These are phyloP conservation scores for Fraxinus cuspidata DNA, from an alignment of 257 asterid genomes.

Conservation along the genomic window DNA sequence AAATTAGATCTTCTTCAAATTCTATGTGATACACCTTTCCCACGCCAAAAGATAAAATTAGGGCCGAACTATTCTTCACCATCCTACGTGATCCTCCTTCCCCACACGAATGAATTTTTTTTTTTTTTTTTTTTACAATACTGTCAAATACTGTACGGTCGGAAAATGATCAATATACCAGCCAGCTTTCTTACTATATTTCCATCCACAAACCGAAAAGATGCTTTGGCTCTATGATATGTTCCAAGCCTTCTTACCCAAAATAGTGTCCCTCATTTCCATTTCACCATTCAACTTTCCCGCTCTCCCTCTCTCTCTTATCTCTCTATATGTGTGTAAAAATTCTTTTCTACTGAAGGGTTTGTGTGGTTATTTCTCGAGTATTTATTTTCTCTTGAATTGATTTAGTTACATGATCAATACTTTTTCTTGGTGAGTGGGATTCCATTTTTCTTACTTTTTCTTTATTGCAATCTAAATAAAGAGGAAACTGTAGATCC, in stretches of 20 bases:
- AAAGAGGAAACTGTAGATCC: constrained; percentile 26
- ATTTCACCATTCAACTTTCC: constrained; percentile 31
- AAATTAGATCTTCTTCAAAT: too few species aligned
- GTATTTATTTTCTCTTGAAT: not conserved
- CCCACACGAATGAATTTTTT: too few species aligned
- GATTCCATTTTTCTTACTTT: not conserved
- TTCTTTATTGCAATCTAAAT: not conserved
- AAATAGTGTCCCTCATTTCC: constrained; percentile 17
- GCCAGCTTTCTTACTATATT: constrained; percentile 25
- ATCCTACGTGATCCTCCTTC: too few species aligned
- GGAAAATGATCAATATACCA: not conserved
- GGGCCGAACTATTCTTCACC: too few species aligned
- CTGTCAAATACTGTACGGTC: not conserved
- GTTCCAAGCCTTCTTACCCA: not conserved
- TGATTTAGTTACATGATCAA: constrained; percentile 18
- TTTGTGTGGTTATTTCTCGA: not conserved
- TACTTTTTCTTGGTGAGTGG: constrained; percentile 21
- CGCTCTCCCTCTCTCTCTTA: constrained; percentile 28
- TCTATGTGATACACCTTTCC: too few species aligned
- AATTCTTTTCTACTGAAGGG: not conserved
- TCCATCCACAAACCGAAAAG: constrained; percentile 30
- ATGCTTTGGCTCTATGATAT: constrained; percentile 47
- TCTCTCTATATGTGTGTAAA: not conserved
- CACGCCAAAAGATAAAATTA: too few species aligned
- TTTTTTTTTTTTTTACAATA: too few species aligned